Base-by-base conservation (phyloP, 2,329 filamentous ascomycete species). In the Thelonectria blattea region DNA sequence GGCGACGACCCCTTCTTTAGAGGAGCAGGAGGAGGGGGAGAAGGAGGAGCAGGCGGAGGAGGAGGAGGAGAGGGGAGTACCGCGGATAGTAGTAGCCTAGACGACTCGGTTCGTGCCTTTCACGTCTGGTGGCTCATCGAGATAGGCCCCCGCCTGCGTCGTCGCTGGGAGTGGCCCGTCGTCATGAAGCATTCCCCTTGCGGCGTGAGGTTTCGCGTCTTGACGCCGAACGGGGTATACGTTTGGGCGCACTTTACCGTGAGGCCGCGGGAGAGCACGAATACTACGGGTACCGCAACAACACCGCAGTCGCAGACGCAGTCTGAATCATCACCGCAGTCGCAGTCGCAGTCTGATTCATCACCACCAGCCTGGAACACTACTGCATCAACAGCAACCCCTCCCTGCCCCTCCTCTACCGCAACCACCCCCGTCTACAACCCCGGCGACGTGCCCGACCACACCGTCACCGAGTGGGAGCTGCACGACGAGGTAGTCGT, bases 1-100 rank as follows among this genome's bases (percentile, higher is more conserved):
- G 30, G 30, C 6, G 30, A 24, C 32, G 52, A 56, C 43, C 43
- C 52, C 7, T 56, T 48, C 52, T 56, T 55, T n/a, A 7, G 22
- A 3, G 22, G 22, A 4, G 22, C 4, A 3, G 22, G 22, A 3
- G 22, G 52, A 14, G 42, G 42, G 43, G 3, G 48, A 43, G 52
- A 24, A 3, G 22, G 7, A n/a, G n/a, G n/a, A n/a, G n/a, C n/a
- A n/a, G n/a, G n/a, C n/a, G n/a, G n/a, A n/a, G n/a, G n/a, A n/a
- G n/a, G n/a, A n/a, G n/a, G n/a, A n/a, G n/a, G n/a, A n/a, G n/a
- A n/a, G n/a, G n/a, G n/a, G n/a, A n/a, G n/a, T n/a, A n/a, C n/a
- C n/a, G n/a, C n/a, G n/a, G n/a, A n/a, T n/a, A n/a, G n/a, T n/a
- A n/a, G n/a, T n/a, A n/a, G n/a, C n/a, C n/a, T n/a, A 3, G 52